phyloP scores from a whole-genome alignment of 768 basidiomycete species.

The Rhizopogon sp. region DNA sequence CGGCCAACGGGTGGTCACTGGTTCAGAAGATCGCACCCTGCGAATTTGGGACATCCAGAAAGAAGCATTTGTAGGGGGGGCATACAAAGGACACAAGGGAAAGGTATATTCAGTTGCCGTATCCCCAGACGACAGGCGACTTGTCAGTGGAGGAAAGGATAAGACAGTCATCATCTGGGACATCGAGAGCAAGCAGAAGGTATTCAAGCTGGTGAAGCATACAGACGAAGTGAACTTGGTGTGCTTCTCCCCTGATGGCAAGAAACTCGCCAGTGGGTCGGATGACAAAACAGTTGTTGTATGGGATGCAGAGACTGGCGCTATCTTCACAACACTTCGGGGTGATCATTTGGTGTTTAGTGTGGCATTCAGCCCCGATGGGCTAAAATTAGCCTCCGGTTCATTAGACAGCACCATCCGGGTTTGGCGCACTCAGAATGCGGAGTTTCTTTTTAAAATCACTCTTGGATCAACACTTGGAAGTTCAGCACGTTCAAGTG shows the following conservation, averaged over 20 bases:
- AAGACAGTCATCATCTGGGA: conserved; percentile 12
- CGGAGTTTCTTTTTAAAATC: conserved; percentile 6
- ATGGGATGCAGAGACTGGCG: conserved; percentile 3
- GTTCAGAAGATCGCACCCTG: conserved; percentile 11
- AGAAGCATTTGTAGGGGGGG: not conserved
- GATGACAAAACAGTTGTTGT: not conserved
- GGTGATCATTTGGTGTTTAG: not conserved
- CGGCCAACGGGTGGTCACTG: conserved; percentile 20
- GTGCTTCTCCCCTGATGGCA: conserved; percentile 11
- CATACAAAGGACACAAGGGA: not conserved
- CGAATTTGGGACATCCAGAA: conserved; percentile 1
- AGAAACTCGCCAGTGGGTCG: conserved; percentile 4
- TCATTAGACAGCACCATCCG: conserved; percentile 21
- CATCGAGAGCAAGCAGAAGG: conserved; percentile 21
- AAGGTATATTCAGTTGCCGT: conserved; percentile 3
- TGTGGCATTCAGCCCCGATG: conserved; percentile 39
- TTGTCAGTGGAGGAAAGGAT: conserved; percentile 6
- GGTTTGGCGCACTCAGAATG: not conserved
- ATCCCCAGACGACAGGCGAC: conserved; percentile 10
- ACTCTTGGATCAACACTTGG: not conserved
- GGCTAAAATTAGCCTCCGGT: conserved; percentile 26
- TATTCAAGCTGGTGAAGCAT: conserved; percentile 14
- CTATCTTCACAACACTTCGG: not conserved
- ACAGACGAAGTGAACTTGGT: conserved; percentile 7
- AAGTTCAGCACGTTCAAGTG: not conserved